Conservation (phyloP, 345 rosid genomes). For the Alliaria petiolata region DNA sequence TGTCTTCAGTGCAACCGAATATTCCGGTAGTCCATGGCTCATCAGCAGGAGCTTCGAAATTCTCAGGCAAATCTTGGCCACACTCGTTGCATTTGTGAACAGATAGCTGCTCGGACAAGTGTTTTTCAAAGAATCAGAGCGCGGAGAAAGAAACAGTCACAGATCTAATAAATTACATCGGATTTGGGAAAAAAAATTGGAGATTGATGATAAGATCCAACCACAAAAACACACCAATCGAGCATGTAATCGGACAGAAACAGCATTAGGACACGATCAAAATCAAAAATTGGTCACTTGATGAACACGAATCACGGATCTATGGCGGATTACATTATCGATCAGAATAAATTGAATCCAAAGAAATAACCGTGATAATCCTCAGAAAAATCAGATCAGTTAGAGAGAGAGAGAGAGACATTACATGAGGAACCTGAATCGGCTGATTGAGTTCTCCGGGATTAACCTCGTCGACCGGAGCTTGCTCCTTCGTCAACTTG, state of each 20-base stretch:
- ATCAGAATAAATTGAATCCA: background rate
- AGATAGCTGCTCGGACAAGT: conserved; percentile 44
- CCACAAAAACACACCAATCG: background rate
- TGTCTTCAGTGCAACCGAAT: conserved; percentile 83
- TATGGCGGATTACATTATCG: background rate
- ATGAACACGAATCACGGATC: background rate
- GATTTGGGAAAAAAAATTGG: background rate
- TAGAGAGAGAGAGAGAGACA: background rate
- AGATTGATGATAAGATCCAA: background rate
- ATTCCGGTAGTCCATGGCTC: conserved; percentile 97
- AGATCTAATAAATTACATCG: background rate
- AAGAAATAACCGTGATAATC: background rate
- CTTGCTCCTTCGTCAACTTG: conserved; percentile 78
- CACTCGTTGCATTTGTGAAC: conserved; percentile 86
- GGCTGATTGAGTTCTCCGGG: conserved; percentile 99
- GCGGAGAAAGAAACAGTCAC: background rate
- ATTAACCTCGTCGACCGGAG: conserved; percentile 62
- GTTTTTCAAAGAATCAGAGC: background rate
- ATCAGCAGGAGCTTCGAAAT: conserved; percentile 75
- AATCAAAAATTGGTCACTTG: background rate
- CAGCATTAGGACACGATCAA: too few relatives aligned
- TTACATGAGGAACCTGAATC: conserved; percentile 91
- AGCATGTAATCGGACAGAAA: background rate
- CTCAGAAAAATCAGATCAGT: background rate
- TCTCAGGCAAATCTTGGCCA: conserved; percentile 84